Evolutionary conservation across 352 stramenopile species (phyloP).

Genomic region (Saprolegnia parasitica): DNA sequence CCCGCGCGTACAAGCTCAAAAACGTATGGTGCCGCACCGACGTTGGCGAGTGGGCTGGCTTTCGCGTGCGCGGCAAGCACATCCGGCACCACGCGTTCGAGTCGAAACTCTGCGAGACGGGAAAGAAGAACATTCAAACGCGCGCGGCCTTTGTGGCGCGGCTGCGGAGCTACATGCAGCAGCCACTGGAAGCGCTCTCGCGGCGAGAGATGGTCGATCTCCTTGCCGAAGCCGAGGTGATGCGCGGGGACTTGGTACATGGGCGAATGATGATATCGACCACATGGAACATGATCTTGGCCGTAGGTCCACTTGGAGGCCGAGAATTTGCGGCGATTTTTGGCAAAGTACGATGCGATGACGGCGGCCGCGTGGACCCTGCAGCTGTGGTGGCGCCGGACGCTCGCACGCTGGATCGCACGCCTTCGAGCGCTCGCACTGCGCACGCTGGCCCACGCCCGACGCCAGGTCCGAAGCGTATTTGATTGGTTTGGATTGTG

Average conservation of each 20-base stretch:
- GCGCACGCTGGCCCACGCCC: not conserved
- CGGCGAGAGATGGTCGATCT: slow-evolving; percentile 45
- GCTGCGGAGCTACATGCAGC: slow-evolving; percentile 53
- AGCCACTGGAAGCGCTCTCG: slow-evolving; percentile 50
- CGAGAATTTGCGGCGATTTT: slow-evolving; percentile 46
- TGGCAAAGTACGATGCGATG: slow-evolving; percentile 64
- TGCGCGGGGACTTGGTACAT: slow-evolving; percentile 56
- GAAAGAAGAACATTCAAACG: slow-evolving; percentile 51
- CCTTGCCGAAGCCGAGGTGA: slow-evolving; percentile 46
- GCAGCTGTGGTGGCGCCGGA: slow-evolving; percentile 59
- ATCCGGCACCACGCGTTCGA: slow-evolving; percentile 69
- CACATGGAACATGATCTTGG: too few species aligned
- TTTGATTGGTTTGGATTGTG: not conserved
- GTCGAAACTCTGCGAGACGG: slow-evolving; percentile 43
- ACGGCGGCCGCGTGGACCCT: slow-evolving; percentile 41
- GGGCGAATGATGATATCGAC: not conserved
- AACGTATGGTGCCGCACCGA: slow-evolving; percentile 72
- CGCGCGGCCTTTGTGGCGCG: slow-evolving; percentile 43
- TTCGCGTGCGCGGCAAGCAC: slow-evolving; percentile 55
- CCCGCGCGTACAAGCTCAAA: slow-evolving; percentile 43
- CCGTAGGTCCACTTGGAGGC: slow-evolving; percentile 51
- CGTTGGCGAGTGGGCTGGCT: slow-evolving; percentile 59
- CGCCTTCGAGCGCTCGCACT: slow-evolving; percentile 1
- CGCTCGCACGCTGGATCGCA: slow-evolving; percentile 37
- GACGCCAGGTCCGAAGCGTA: slow-evolving; percentile 3